Evolutionary conservation across 805 yeast genomes (phyloP).

Genomic region (Debaryomyces prosopidis): DNA sequence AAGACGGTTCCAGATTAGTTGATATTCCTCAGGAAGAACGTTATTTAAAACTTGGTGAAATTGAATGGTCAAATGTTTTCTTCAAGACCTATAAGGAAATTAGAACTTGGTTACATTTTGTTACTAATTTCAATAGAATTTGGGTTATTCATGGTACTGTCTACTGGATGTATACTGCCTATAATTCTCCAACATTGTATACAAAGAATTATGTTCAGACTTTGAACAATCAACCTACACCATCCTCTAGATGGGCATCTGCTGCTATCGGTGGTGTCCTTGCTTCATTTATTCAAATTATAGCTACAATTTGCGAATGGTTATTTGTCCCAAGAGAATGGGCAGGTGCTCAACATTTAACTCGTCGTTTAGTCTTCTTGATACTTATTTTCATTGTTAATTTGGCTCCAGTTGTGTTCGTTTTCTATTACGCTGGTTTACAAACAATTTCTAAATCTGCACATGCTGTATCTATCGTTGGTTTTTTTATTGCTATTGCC

Average conservation of each 20-base stretch:
- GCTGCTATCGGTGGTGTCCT: conserved; percentile 90
- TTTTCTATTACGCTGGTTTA: conserved; percentile 77
- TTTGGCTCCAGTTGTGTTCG: conserved; percentile 83
- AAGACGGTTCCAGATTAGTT: conserved; percentile 88
- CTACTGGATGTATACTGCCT: conserved; percentile 95
- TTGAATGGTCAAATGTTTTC: conserved; percentile 87
- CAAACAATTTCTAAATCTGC: conserved; percentile 70
- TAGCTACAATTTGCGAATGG: conserved; percentile 93
- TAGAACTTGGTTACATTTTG: conserved; percentile 95
- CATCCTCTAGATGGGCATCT: conserved; percentile 91
- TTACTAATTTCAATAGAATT: conserved; percentile 95
- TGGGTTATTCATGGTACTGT: conserved; percentile 91
- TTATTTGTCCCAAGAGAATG: conserved; percentile 94
- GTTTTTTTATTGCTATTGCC: conserved; percentile 83
- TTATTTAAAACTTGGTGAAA: conserved; percentile 85
- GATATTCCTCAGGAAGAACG: conserved; percentile 91
- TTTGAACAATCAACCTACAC: conserved; percentile 79
- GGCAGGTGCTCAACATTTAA: conserved; percentile 98
- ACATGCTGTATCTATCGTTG: conserved; percentile 75
- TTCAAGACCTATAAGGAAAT: conserved; percentile 94
- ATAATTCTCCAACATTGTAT: conserved; percentile 88
- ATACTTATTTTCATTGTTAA: conserved; percentile 65
- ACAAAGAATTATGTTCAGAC: conserved; percentile 85
- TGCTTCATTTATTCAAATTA: conserved; percentile 77
- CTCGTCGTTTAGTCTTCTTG: conserved; percentile 82